These are phyloP conservation scores for Tetradesmus lagerheimii DNA, from an alignment of 139 green algal species.

Conservation along the genomic window DNA sequence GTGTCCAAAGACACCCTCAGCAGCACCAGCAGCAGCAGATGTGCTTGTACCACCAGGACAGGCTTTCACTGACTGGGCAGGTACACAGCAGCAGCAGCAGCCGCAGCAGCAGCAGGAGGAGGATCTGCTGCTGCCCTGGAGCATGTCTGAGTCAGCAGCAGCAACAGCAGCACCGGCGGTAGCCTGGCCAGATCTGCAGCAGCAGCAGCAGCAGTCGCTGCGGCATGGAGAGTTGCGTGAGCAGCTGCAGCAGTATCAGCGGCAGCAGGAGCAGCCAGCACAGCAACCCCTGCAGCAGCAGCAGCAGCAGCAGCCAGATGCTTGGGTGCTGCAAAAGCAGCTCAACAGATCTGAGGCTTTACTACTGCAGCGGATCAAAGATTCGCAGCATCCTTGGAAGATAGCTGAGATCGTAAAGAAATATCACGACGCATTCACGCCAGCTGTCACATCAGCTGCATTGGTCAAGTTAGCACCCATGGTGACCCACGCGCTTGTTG, in stretches of 20 bases:
- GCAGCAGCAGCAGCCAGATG: not conserved
- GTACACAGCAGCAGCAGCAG: not conserved
- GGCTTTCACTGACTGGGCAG: not conserved
- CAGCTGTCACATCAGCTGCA: not conserved
- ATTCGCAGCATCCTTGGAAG: not conserved
- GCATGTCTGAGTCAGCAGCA: not conserved
- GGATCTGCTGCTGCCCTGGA: not conserved
- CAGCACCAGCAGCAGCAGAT: constrained; percentile 4
- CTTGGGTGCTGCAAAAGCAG: not conserved
- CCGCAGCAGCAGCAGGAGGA: not conserved
- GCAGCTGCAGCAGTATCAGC: not conserved
- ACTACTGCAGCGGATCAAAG: not conserved
- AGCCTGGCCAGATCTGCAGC: not conserved
- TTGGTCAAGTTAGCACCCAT: not conserved
- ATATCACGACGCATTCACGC: not conserved
- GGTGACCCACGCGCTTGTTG: not conserved
- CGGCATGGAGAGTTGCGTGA: not conserved
- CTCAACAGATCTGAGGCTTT: not conserved
- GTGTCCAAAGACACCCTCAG: no score
- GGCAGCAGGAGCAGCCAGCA: not conserved
- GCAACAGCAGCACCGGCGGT: not conserved
- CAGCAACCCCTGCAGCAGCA: not conserved
- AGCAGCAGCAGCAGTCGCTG: not conserved
- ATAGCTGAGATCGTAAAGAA: not conserved
- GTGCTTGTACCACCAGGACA: not conserved